Conservation (phyloP, 2,329 filamentous ascomycete species). For the Monosporascus sp. region DNA sequence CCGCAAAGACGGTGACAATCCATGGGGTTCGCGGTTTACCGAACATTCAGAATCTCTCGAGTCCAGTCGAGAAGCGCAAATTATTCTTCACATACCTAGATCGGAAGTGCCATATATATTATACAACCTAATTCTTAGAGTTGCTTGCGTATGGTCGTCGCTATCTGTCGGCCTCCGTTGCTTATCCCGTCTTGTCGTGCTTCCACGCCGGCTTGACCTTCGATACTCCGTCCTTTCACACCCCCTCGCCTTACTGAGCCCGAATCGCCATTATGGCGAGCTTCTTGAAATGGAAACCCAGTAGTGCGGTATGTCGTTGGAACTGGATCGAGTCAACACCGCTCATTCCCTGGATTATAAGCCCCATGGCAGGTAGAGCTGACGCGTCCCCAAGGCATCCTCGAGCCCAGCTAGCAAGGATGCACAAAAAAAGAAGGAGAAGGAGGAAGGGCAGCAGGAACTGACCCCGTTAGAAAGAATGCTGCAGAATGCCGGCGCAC, state of each 20-base stretch:
- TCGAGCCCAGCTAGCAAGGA: constrained; percentile 41
- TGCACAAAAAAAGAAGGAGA: constrained; percentile 52
- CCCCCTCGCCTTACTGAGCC: background rate
- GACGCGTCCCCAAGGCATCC: constrained; percentile 35
- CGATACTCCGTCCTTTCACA: background rate
- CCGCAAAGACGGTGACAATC: background rate
- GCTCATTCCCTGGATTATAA: background rate
- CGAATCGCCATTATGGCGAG: constrained; percentile 42
- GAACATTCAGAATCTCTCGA: background rate
- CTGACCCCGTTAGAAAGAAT: constrained; percentile 65
- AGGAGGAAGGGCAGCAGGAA: constrained; percentile 54
- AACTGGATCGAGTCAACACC: constrained; percentile 1
- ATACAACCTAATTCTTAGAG: background rate
- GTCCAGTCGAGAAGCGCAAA: background rate
- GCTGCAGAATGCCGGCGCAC: constrained; percentile 73
- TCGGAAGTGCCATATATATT: background rate
- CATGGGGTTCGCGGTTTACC: background rate
- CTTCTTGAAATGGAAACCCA: constrained; percentile 56
- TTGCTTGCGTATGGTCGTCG: background rate
- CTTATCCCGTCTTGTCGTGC: background rate
- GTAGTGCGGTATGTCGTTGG: constrained; percentile 45
- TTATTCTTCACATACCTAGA: background rate
- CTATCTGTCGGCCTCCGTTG: background rate
- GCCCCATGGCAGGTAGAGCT: constrained; percentile 7
- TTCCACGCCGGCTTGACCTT: background rate